phyloP scores from a whole-genome alignment of 768 basidiomycete species.

The Strobilomyces dryophilus region DNA sequence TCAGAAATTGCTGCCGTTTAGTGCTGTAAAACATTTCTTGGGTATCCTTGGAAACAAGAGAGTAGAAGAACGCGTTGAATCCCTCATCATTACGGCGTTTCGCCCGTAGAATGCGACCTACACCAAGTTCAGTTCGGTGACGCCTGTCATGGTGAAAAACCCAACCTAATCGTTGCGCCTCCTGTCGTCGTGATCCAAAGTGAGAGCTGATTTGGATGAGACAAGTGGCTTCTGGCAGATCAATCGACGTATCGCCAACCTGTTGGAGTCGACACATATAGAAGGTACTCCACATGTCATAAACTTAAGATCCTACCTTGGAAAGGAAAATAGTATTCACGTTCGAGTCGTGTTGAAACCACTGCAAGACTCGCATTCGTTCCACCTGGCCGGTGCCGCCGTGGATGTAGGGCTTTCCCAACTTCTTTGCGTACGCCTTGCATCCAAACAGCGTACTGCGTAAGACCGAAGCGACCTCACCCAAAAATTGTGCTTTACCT shows the following conservation, averaged over 20 bases:
- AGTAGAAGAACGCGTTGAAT: slow-evolving; percentile 99
- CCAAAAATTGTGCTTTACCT: slow-evolving; percentile 49
- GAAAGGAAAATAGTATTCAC: slow-evolving; percentile 99
- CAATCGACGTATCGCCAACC: slow-evolving; percentile 99
- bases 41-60: slow-evolving; percentile 97
- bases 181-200: slow-evolving; percentile 96
- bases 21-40: slow-evolving; percentile 99
- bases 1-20: slow-evolving; percentile 96
- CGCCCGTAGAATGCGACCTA: slow-evolving; percentile 93
- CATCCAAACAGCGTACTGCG: neutral
- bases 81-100: slow-evolving; percentile 98
- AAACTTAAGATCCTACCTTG: slow-evolving; percentile 52
- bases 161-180: slow-evolving; percentile 91
- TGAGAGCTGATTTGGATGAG: slow-evolving; percentile 99
- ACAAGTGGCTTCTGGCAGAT: slow-evolving; percentile 98
- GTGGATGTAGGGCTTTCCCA: slow-evolving; percentile 93
- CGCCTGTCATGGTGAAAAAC: slow-evolving; percentile 15
- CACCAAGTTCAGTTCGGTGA: slow-evolving; percentile 8
- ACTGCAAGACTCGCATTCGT: slow-evolving; percentile 89
- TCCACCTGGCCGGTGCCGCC: slow-evolving; percentile 94
- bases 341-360: slow-evolving; percentile 92
- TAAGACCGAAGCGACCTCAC: neutral
- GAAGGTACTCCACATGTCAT: slow-evolving; percentile 9
- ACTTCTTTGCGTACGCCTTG: slow-evolving; percentile 89
- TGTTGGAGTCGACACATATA: slow-evolving; percentile 29